A percentile compares a stretch with the other conserved stretches of the same genome.
Conservation (phyloP, 768 basidiomycete species). For the Russula vinacea region DNA sequence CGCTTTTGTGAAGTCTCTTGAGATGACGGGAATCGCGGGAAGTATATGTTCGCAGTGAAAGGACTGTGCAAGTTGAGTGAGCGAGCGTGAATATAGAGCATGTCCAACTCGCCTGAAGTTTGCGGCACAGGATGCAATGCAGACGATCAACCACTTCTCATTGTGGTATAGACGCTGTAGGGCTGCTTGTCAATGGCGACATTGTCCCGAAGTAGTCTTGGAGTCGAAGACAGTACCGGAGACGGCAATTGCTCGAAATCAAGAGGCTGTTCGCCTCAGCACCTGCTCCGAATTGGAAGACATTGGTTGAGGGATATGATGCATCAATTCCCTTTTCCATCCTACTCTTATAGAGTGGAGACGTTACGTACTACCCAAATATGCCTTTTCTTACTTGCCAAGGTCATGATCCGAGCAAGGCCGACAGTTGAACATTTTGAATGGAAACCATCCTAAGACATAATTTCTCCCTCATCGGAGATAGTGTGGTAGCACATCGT, state of each 20-base stretch:
- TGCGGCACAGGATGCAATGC: conserved; percentile 54
- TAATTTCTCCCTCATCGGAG: conserved; percentile 2
- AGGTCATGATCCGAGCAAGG: background rate
- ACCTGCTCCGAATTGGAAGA: background rate
- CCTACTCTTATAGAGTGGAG: background rate
- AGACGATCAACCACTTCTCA: conserved; percentile 71
- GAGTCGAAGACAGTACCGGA: too few species aligned
- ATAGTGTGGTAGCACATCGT: conserved; percentile 31
- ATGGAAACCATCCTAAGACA: background rate
- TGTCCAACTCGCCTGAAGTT: conserved; percentile 52
- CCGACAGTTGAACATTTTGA: background rate
- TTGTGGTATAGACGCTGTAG: conserved; percentile 50
- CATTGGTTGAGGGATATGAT: background rate
- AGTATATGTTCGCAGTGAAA: conserved; percentile 72
- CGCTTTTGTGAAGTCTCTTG: conserved; percentile 59
- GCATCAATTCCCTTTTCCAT: background rate
- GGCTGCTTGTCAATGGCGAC: conserved; percentile 34
- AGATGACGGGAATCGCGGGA: conserved; percentile 75
- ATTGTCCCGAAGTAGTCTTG: background rate
- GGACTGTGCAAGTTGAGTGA: conserved; percentile 44
- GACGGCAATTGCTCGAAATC: background rate
- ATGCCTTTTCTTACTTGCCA: background rate
- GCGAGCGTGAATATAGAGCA: background rate
- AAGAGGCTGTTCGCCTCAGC: too few species aligned
- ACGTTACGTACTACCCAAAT: background rate